A percentile compares a stretch with the other conserved stretches of the same genome.
Evolutionary conservation across 2,329 filamentous ascomycete genomes (phyloP).

Genomic region (Gaeumannomyces tritici): DNA sequence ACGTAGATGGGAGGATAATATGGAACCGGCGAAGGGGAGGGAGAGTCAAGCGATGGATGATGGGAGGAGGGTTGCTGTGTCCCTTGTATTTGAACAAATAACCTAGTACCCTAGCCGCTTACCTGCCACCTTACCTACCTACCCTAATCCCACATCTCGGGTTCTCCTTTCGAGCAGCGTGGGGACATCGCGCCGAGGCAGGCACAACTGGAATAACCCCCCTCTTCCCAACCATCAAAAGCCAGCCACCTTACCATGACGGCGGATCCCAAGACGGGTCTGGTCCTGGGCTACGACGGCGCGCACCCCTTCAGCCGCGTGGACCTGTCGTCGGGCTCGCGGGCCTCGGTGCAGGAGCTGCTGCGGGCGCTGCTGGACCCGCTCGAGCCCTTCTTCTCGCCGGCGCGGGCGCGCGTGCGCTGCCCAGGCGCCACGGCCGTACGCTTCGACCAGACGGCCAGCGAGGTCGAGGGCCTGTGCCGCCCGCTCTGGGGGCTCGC

Average conservation of each 20-base stretch:
- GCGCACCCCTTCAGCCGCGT: slow-evolving; percentile 47
- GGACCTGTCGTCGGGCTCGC: slow-evolving; percentile 30
- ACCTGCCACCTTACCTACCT: too few relatives aligned
- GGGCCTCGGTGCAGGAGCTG: slow-evolving; percentile 49
- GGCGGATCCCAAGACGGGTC: slow-evolving; percentile 14
- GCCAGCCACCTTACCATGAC: too few relatives aligned
- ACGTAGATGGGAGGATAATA: not conserved
- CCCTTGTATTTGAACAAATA: not conserved
- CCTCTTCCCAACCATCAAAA: too few relatives aligned
- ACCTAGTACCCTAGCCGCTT: too few relatives aligned
- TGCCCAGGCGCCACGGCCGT: slow-evolving; percentile 63
- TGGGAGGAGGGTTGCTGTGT: not conserved
- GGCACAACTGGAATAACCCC: too few relatives aligned
- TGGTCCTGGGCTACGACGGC: slow-evolving; percentile 40
- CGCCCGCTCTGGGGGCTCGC: slow-evolving; percentile 69
- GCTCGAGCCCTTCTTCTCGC: slow-evolving; percentile 62
- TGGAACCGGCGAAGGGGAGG: not conserved
- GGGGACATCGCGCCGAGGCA: not conserved
- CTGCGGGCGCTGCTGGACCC: slow-evolving; percentile 59
- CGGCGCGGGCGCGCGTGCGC: slow-evolving; percentile 52
- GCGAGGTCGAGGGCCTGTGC: slow-evolving; percentile 67
- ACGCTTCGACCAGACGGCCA: slow-evolving; percentile 67
- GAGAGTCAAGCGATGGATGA: not conserved
- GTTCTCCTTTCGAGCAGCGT: not conserved
- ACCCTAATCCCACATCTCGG: not conserved